Percentiles rank a stretch among this genome's conserved stretches.
Conservation (phyloP, 2,329 filamentous ascomycete species). For the Tolypocladium ophioglossoides region DNA sequence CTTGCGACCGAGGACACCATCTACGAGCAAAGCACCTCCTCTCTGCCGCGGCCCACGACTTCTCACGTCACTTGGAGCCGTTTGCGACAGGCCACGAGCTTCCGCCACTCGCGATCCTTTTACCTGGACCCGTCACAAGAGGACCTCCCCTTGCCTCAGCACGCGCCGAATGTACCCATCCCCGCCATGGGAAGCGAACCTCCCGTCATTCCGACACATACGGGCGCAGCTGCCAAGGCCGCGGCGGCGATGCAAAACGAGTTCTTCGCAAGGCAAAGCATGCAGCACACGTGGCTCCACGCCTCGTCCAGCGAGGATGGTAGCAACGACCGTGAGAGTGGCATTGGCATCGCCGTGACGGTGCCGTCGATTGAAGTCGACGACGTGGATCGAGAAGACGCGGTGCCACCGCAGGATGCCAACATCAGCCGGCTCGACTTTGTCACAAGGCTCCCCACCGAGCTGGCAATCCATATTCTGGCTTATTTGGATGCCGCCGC, state of each 20-base stretch:
- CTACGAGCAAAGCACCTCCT: constrained; percentile 14
- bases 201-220: constrained; percentile 48
- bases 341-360: constrained; percentile 49
- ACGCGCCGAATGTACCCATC: constrained; percentile 25
- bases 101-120: constrained; percentile 35
- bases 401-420: constrained; percentile 20
- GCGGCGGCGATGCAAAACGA: constrained; percentile 51
- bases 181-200: constrained; percentile 43
- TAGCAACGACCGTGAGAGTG: constrained; percentile 50
- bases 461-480: constrained; percentile 50
- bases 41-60: constrained; percentile 29
- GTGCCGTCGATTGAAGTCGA: constrained; percentile 28
- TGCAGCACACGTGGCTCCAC: constrained; percentile 32
- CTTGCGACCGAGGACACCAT: constrained; percentile 20
- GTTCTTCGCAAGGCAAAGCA: constrained; percentile 23
- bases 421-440: constrained; percentile 48
- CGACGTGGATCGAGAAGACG: constrained; percentile 19
- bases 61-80: constrained; percentile 40
- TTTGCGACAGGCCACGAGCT: constrained; percentile 39
- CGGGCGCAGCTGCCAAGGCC: constrained; percentile 50
- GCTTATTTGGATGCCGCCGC: constrained; percentile 43
- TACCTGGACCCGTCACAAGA: constrained; percentile 25
- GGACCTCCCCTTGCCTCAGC: constrained; percentile 15
- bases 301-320: constrained; percentile 28
- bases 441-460: constrained; percentile 40